A percentile compares a stretch with the other conserved stretches of the same genome.
Conservation (phyloP, 202 grass and related monocot species). For the Dendrocalamus latiflorus region DNA sequence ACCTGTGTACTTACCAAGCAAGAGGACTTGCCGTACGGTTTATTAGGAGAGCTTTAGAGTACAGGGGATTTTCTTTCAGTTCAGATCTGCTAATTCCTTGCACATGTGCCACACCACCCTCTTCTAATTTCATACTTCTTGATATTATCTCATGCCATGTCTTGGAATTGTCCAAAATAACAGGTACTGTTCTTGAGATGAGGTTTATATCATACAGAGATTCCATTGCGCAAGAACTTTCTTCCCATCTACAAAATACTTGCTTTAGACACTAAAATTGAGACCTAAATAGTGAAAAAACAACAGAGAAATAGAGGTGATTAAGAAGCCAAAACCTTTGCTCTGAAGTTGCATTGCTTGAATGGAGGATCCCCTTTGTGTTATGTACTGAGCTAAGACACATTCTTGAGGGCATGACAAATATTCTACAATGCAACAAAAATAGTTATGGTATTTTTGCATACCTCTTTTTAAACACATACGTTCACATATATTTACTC, state of each 20-base stretch:
- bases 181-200: constrained; percentile 64
- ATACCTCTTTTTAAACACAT: constrained; percentile 1
- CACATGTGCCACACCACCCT: constrained; percentile 47
- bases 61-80: constrained; percentile 59
- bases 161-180: constrained; percentile 75
- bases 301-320: not conserved
- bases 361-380: constrained; percentile 55
- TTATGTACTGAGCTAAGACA: constrained; percentile 83
- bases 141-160: constrained; percentile 51
- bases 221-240: constrained; percentile 67
- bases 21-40: constrained; percentile 81
- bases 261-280: constrained; percentile 19
- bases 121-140: constrained; percentile 46
- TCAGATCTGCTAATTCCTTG: constrained; percentile 62
- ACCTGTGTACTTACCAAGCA: constrained; percentile 54
- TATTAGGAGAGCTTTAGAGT: constrained; percentile 57
- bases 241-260: constrained; percentile 56
- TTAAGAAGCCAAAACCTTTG: constrained; percentile 47
- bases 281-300: not conserved
- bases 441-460: not conserved
- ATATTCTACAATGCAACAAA: constrained; percentile 47
- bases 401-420: constrained; percentile 94
- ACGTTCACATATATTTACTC: constrained; percentile 25
- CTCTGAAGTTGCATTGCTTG: constrained; percentile 40
- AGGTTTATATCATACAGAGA: constrained; percentile 69